Evolutionary conservation across 2,329 filamentous ascomycete species (phyloP), one percentile per base, ranked within the genome.

Genomic region (Diplodia corticola): DNA sequence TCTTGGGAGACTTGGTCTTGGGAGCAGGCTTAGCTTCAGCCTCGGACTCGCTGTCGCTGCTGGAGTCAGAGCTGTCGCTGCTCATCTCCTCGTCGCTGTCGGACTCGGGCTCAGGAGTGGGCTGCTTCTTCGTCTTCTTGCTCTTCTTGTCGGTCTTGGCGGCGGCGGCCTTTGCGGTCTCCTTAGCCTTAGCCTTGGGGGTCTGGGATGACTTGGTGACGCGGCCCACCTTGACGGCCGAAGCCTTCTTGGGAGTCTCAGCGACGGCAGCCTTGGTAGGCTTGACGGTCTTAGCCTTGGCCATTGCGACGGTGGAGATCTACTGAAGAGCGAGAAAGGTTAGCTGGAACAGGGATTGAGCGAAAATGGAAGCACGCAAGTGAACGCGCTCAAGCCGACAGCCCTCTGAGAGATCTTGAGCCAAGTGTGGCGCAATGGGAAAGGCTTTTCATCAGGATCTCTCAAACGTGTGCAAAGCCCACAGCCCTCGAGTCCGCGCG

Each of bases 121-220:
- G 79, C 71, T 76, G 80, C 76, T 80, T 79, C 73, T 82, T 80
- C 67, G 75, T 74, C 78, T 84, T 84, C 80, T 83, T 83, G 68
- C 71, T 71, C 76, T 81, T 81, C 76, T 84, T 84, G 63, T 80
- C 73, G 49, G 64, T 37, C 60, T 64, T 71, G 61, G 71, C 69
- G 64, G 72, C 73, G 63, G 71, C 73, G 64, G 76, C 71, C 84
- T 91, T 90, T 72, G 87, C 87, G 66, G 86, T 76, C 70, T 88
- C 83, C 84, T 90, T 90, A 73, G 86, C 84, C 82, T 90, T 90
- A 68, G 83, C 80, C 80, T 88, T 89, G 75, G 87, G 80, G 70
- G 84, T 85, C 77, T 89, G 84, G 68, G 86, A 82, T 63, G 88
- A 76, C 84, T 92, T 93, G 81, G 85, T 86, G 73, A 91, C 83